Conservation (phyloP, 352 stramenopile species). For the Globisporangium acanthophoron region DNA sequence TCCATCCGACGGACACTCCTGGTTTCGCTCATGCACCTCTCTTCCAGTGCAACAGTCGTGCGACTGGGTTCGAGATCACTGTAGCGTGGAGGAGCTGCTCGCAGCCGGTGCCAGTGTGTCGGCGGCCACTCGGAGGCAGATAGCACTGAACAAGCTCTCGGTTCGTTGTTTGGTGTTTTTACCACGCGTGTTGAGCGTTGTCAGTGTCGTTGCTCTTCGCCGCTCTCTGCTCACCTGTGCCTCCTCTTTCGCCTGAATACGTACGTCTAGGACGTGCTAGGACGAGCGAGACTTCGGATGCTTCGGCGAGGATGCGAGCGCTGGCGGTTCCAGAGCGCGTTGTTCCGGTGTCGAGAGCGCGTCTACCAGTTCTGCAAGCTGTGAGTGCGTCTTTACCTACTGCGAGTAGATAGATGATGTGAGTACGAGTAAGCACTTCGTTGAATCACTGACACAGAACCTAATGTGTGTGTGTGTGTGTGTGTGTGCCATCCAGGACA, state of each 20-base stretch:
- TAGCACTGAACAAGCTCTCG: conserved; percentile 32
- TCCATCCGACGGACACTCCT: neutral
- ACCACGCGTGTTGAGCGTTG: neutral
- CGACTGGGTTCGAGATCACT: conserved; percentile 47
- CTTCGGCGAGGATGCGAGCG: conserved; percentile 14
- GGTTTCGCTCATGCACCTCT: neutral
- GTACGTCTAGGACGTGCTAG: conserved; percentile 16
- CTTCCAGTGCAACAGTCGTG: conserved; percentile 12
- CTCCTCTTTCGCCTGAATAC: too few species aligned
- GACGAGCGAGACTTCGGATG: neutral
- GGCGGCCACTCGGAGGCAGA: conserved; percentile 23
- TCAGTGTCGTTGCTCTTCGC: neutral
- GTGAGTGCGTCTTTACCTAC: conserved; percentile 16
- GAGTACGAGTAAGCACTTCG: too few species aligned
- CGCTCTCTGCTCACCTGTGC: neutral
- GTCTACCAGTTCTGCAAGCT: conserved; percentile 38
- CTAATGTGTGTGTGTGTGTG: neutral
- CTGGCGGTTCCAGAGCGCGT: conserved; percentile 22
- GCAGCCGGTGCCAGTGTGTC: conserved; percentile 9
- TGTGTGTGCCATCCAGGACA: conserved; percentile 25
- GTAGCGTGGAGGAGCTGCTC: conserved; percentile 33
- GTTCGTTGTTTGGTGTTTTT: conserved; percentile 12
- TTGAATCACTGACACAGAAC: neutral
- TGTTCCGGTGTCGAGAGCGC: conserved; percentile 18
- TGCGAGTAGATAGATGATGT: neutral